phyloP scores from a whole-genome alignment of 306 rosid genomes.

The Quercus robur region DNA sequence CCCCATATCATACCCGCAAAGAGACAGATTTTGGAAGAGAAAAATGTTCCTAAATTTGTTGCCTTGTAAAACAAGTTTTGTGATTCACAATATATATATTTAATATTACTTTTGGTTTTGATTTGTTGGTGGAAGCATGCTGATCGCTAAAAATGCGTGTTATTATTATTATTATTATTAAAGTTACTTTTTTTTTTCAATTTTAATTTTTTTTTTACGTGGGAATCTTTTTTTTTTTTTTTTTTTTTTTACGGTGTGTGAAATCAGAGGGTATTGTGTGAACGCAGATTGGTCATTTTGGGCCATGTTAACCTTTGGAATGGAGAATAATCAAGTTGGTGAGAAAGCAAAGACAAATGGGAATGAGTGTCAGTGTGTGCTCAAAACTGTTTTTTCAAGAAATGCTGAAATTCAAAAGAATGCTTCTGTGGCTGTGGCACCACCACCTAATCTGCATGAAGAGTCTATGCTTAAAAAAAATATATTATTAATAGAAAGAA shows the following conservation, averaged over 20 bases:
- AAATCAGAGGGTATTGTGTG: neutral
- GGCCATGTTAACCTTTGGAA: neutral
- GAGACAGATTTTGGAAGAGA: slow-evolving; percentile 7
- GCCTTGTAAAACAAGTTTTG: neutral
- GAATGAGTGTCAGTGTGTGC: neutral
- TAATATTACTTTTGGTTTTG: neutral
- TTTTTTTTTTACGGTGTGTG: neutral
- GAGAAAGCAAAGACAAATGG: neutral
- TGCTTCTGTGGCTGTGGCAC: no score
- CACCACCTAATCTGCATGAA: no score
- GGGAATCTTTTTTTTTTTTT: slow-evolving; percentile 13
- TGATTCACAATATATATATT: neutral
- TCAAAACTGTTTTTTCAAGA: neutral
- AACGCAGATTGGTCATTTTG: neutral
- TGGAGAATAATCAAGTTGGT: neutral
- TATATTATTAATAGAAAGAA: no score
- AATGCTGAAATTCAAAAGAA: no score
- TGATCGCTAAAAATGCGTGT: slow-evolving; percentile 6
- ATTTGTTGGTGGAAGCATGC: neutral
- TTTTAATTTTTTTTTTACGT: neutral
- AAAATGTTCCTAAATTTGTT: neutral
- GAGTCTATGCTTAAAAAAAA: no score
- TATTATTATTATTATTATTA: no score
- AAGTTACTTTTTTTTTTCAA: neutral
- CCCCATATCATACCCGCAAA: neutral